Conservation (phyloP, 2,329 filamentous ascomycete genomes). For the Ascochyta pisi region DNA sequence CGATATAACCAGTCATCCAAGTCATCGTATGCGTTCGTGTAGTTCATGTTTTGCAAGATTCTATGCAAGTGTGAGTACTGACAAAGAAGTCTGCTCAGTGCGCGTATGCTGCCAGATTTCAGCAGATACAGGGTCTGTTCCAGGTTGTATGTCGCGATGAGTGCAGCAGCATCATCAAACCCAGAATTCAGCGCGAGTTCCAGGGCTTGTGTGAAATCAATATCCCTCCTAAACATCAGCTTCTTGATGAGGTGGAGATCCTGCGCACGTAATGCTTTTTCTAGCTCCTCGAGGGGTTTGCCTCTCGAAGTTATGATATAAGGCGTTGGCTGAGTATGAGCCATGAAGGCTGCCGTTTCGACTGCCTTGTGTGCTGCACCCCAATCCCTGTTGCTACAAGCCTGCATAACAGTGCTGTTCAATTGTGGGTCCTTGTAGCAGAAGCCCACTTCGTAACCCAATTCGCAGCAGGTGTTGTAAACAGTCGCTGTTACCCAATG, state of each 20-base stretch:
- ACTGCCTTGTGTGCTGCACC: neutral
- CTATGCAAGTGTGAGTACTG: neutral
- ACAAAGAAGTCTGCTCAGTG: neutral
- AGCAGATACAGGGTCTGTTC: neutral
- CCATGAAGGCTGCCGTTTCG: no score
- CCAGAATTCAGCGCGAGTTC: no score
- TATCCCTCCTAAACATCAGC: no score
- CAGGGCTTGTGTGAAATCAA: no score
- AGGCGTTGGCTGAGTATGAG: no score
- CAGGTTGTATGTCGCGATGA: neutral
- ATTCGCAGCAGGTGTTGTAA: neutral
- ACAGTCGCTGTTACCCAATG: neutral
- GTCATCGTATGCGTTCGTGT: neutral
- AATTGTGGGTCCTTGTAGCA: neutral
- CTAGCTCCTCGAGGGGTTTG: no score
- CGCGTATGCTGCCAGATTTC: neutral
- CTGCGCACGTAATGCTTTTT: no score
- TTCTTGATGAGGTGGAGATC: no score
- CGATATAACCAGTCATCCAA: neutral
- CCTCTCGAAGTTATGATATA: no score
- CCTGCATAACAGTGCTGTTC: neutral
- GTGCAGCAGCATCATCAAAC: neutral
- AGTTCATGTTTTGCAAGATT: neutral
- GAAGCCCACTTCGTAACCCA: neutral
- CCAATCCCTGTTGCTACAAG: neutral